Percentiles rank a stretch among this genome's conserved stretches.
Evolutionary conservation across 306 rosid species (phyloP).

Genomic region (Cicer pinnatifidum): DNA sequence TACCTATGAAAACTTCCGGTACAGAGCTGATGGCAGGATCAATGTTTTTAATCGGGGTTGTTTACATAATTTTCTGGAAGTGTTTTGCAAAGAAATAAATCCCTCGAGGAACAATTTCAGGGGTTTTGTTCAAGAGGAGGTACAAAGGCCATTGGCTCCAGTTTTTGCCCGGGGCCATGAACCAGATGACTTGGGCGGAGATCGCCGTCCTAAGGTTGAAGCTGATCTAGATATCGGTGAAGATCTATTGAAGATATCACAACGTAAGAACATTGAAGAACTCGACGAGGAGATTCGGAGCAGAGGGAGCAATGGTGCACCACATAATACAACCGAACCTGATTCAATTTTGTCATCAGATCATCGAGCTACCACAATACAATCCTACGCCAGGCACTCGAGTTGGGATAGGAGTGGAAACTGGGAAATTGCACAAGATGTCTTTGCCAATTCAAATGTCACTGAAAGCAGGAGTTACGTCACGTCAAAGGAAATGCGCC

Average conservation of each 20-base stretch:
- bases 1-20: constrained; percentile 86
- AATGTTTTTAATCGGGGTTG: constrained; percentile 82
- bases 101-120: constrained; percentile 85
- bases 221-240: constrained; percentile 89
- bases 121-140: constrained; percentile 75
- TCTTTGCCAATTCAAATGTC: constrained; percentile 60
- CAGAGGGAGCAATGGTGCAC: constrained; percentile 74
- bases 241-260: constrained; percentile 89
- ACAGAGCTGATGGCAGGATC: constrained; percentile 75
- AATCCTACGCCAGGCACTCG: constrained; percentile 68
- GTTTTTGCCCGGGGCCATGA: constrained; percentile 52
- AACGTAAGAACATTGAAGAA: constrained; percentile 81
- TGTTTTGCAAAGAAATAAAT: constrained; percentile 74
- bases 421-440: constrained; percentile 83
- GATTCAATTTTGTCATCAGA: constrained; percentile 76
- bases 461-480: constrained; percentile 74
- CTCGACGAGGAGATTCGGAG: constrained; percentile 70
- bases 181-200: constrained; percentile 60
- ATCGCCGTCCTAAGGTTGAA: constrained; percentile 87
- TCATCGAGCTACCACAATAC: constrained; percentile 80
- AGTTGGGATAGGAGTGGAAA: constrained; percentile 86
- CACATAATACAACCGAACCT: constrained; percentile 60
- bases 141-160: constrained; percentile 53
- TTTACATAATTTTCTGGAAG: constrained; percentile 74
- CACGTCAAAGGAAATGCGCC: constrained; percentile 59